Conservation (phyloP, 192 early-diverging fungal species). For the Coemansia sp. region DNA sequence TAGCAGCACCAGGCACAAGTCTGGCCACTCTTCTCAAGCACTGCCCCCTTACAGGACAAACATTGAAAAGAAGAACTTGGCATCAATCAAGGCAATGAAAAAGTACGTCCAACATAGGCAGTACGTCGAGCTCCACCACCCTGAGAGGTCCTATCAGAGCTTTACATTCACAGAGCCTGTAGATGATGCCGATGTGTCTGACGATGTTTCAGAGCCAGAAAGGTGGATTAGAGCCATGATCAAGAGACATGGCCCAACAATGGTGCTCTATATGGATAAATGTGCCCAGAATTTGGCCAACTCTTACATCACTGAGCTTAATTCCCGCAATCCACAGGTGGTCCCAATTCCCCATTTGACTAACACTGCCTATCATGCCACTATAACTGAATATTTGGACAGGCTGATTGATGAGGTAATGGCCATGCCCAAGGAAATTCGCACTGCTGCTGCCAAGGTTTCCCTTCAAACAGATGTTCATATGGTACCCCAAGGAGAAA, state of each 20-base stretch:
- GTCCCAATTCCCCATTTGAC: not conserved
- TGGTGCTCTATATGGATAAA: conserved; percentile 39
- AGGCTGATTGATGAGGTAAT: conserved; percentile 25
- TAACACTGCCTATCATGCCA: not conserved
- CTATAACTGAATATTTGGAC: conserved; percentile 6
- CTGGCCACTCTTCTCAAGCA: not conserved
- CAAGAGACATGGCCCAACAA: conserved; percentile 23
- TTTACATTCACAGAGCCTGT: not conserved
- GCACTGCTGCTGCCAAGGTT: conserved; percentile 1
- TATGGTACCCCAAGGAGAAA: not conserved
- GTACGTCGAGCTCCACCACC: conserved; percentile 16
- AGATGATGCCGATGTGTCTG: conserved; percentile 1
- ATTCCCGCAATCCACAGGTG: not conserved
- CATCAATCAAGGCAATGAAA: conserved; percentile 37
- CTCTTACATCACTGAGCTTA: conserved; percentile 23
- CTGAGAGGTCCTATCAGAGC: conserved; percentile 2
- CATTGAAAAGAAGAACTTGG: conserved; percentile 42
- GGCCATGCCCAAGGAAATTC: conserved; percentile 11
- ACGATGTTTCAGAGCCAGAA: conserved; percentile 43
- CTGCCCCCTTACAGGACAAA: conserved; percentile 24
- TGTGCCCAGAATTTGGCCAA: conserved; percentile 34
- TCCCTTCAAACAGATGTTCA: not conserved
- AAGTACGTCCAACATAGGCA: conserved; percentile 25
- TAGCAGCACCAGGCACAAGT: conserved; percentile 8
- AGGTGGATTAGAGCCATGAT: conserved; percentile 49